phyloP scores from a whole-genome alignment of 169 alveolate genomes.

The Plasmodium vivax region DNA sequence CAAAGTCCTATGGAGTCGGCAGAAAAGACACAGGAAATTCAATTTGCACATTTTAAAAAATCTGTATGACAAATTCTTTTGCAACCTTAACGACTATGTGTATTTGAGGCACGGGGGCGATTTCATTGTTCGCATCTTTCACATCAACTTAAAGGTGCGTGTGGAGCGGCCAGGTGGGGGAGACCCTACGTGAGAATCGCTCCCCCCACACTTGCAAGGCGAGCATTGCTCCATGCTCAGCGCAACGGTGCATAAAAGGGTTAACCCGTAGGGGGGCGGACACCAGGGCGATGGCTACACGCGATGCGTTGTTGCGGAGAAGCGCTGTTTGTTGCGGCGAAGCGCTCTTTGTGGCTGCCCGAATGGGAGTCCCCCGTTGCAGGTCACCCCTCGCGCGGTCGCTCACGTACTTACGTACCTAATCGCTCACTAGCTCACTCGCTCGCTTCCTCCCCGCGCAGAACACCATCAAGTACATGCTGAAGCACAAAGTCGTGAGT shows the following conservation, averaged over 20 bases:
- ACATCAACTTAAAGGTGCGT: constrained; percentile 43
- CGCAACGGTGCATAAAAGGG: neutral
- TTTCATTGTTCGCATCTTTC: constrained; percentile 35
- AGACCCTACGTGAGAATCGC: too few relatives aligned
- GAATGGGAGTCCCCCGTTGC: neutral
- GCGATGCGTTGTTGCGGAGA: neutral
- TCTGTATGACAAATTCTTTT: constrained; percentile 24
- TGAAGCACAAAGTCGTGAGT: constrained; percentile 38
- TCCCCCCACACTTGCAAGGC: too few relatives aligned
- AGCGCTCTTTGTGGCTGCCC: too few relatives aligned
- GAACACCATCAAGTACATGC: constrained; percentile 59
- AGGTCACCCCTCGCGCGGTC: neutral
- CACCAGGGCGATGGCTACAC: neutral
- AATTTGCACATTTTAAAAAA: constrained; percentile 27
- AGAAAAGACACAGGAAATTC: constrained; percentile 26
- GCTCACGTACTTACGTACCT: too few relatives aligned
- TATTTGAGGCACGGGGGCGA: constrained; percentile 25
- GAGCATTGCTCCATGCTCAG: too few relatives aligned
- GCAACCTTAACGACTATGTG: constrained; percentile 61
- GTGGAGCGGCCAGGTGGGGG: neutral
- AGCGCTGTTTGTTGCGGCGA: too few relatives aligned
- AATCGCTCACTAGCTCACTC: neutral
- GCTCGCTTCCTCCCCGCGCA: neutral
- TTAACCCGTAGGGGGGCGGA: neutral
- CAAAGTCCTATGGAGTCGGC: constrained; percentile 35